Percentiles rank a stretch among this genome's conserved stretches.
Conservation (phyloP, 2,329 filamentous ascomycete genomes). For the Nannizzia gypsea region DNA sequence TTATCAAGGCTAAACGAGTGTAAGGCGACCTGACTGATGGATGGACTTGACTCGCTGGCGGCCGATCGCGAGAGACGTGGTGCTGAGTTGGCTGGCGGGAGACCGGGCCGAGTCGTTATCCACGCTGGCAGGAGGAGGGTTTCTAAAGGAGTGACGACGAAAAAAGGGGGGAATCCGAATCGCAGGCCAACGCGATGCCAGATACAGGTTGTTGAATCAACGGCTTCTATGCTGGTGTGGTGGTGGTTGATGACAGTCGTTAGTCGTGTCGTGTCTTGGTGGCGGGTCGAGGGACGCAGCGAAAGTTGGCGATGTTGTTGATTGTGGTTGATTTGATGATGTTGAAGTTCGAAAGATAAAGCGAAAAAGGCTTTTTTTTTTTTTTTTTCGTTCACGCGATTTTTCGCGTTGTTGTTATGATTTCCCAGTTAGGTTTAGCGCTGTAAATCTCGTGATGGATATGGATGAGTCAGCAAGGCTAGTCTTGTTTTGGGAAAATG, state of each 20-base stretch:
- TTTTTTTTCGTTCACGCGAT: neutral
- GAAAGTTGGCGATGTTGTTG: neutral
- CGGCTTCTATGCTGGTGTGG: too few species aligned
- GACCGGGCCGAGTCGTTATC: neutral
- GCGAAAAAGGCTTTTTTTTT: neutral
- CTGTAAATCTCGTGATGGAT: neutral
- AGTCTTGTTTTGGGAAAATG: neutral
- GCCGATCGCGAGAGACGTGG: neutral
- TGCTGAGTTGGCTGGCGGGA: neutral
- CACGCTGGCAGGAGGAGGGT: neutral
- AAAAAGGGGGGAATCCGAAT: neutral
- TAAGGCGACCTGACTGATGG: neutral
- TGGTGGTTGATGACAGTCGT: neutral
- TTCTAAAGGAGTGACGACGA: neutral
- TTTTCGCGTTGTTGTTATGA: constrained; percentile 1
- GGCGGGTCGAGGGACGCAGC: neutral
- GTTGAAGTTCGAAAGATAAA: neutral
- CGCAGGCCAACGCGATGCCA: neutral
- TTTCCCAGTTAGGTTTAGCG: neutral
- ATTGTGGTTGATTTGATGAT: neutral
- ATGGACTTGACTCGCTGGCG: neutral
- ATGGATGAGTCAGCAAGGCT: neutral
- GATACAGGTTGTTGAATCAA: too few species aligned
- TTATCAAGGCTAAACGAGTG: neutral
- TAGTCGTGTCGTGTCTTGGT: neutral